Evolutionary conservation across 108 stramenopile genomes (phyloP).

Genomic region (Craspedostauros australis): DNA sequence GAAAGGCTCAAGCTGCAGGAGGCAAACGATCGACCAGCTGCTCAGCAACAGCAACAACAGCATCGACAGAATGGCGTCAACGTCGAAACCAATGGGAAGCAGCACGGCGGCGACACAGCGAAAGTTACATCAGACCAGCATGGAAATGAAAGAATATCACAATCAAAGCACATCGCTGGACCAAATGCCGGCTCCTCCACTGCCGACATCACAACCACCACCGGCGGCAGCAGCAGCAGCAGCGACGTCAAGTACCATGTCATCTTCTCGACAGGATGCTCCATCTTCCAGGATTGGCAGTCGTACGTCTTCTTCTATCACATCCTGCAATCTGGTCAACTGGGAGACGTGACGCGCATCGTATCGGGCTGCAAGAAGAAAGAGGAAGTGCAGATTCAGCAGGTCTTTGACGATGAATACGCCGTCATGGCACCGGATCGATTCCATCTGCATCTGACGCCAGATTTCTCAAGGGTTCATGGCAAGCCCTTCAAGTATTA

Average conservation of each 20-base stretch:
- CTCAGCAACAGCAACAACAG: too few relatives aligned
- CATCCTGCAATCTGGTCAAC: slow-evolving; percentile 58
- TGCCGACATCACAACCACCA: too few relatives aligned
- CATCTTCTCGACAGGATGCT: slow-evolving; percentile 85
- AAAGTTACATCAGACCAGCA: too few relatives aligned
- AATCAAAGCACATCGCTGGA: too few relatives aligned
- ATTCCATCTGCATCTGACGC: slow-evolving; percentile 76
- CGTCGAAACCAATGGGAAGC: too few relatives aligned
- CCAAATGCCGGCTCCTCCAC: too few relatives aligned
- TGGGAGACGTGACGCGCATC: slow-evolving; percentile 76
- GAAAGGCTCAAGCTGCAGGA: too few relatives aligned
- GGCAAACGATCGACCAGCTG: too few relatives aligned
- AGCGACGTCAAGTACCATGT: slow-evolving; percentile 42
- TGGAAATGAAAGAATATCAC: too few relatives aligned
- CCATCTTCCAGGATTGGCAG: slow-evolving; percentile 91
- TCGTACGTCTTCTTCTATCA: slow-evolving; percentile 84
- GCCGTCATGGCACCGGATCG: slow-evolving; percentile 34
- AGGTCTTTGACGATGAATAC: slow-evolving; percentile 28
- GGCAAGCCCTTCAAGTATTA: slow-evolving; percentile 55
- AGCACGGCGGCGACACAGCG: too few relatives aligned
- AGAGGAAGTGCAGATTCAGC: slow-evolving; percentile 11
- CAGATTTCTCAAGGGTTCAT: slow-evolving; percentile 28
- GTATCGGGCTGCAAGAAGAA: slow-evolving; percentile 63
- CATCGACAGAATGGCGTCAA: too few relatives aligned
- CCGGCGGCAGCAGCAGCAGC: too few relatives aligned